Evolutionary conservation across 257 asterid species (phyloP).

Genomic region (Gentiana macrophylla): DNA sequence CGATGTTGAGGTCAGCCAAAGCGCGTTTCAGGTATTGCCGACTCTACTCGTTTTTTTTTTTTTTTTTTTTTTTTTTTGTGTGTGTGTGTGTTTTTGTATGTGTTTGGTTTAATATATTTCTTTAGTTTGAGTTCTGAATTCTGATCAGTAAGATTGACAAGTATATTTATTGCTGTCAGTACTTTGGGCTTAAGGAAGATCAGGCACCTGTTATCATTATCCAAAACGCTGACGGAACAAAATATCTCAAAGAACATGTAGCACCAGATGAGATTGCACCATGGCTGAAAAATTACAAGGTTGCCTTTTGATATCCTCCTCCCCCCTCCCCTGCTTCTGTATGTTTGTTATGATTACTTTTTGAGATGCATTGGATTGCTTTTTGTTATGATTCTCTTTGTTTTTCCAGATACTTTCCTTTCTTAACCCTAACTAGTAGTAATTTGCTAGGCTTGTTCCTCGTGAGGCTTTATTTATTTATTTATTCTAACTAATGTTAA

Average conservation of each 20-base stretch:
- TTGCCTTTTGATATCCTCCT: constrained; percentile 1
- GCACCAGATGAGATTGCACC: constrained; percentile 46
- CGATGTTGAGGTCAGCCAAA: constrained; percentile 42
- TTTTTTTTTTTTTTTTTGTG: too few relatives aligned
- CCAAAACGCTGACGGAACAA: constrained; percentile 33
- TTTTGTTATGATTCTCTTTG: neutral
- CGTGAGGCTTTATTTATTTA: neutral
- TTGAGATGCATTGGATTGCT: too few relatives aligned
- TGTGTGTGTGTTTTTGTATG: too few relatives aligned
- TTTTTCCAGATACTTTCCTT: too few relatives aligned
- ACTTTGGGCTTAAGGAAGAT: constrained; percentile 50
- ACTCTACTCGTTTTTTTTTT: too few relatives aligned
- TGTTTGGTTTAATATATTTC: too few relatives aligned
- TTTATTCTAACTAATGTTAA: constrained; percentile 6
- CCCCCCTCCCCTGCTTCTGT: neutral
- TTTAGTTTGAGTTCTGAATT: too few relatives aligned
- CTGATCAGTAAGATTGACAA: neutral
- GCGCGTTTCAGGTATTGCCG: constrained; percentile 49
- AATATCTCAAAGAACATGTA: constrained; percentile 42
- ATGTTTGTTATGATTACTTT: neutral
- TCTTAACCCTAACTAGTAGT: neutral
- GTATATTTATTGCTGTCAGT: constrained; percentile 31
- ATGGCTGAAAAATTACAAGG: constrained; percentile 60
- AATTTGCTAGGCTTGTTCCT: neutral
- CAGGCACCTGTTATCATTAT: constrained; percentile 55